phyloP scores from a whole-genome alignment of 768 basidiomycete genomes.

The Mycena kentingensis region DNA sequence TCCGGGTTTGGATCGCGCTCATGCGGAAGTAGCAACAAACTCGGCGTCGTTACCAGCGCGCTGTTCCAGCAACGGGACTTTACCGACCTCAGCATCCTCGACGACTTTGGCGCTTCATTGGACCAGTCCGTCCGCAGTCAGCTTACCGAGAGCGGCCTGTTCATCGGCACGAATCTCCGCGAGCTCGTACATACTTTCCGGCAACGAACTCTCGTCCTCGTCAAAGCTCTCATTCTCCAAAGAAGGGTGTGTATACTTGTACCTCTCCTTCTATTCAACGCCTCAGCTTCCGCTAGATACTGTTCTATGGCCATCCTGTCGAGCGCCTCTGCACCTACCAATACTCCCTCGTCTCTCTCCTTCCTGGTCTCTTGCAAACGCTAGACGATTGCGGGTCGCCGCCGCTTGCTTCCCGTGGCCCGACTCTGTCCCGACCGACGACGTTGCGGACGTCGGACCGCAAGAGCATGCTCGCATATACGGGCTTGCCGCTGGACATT shows the following conservation, averaged over 20 bases:
- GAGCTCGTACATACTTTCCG: constrained; percentile 94
- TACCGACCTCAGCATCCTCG: constrained; percentile 81
- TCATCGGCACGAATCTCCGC: constrained; percentile 81
- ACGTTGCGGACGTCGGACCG: constrained; percentile 86
- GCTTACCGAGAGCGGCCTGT: constrained; percentile 88
- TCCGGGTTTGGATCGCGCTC: neutral
- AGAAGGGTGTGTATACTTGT: constrained; percentile 65
- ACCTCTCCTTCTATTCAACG: neutral
- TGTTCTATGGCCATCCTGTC: constrained; percentile 97
- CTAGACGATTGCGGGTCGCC: constrained; percentile 93
- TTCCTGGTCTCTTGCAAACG: constrained; percentile 87
- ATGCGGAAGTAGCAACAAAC: constrained; percentile 66
- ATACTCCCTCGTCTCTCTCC: constrained; percentile 91
- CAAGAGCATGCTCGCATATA: constrained; percentile 86
- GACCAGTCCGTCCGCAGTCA: constrained; percentile 76
- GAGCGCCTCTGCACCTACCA: constrained; percentile 96
- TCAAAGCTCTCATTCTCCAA: constrained; percentile 93
- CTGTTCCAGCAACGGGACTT: constrained; percentile 94
- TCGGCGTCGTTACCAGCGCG: constrained; percentile 92
- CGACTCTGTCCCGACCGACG: constrained; percentile 63
- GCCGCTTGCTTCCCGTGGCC: constrained; percentile 66
- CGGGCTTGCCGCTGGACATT: constrained; percentile 92
- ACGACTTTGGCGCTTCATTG: constrained; percentile 79
- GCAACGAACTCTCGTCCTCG: constrained; percentile 86
- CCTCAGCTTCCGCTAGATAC: constrained; percentile 56